These are phyloP conservation scores for Blastomyces parvus DNA, from an alignment of 2,329 filamentous ascomycete species.

Conservation along the genomic window DNA sequence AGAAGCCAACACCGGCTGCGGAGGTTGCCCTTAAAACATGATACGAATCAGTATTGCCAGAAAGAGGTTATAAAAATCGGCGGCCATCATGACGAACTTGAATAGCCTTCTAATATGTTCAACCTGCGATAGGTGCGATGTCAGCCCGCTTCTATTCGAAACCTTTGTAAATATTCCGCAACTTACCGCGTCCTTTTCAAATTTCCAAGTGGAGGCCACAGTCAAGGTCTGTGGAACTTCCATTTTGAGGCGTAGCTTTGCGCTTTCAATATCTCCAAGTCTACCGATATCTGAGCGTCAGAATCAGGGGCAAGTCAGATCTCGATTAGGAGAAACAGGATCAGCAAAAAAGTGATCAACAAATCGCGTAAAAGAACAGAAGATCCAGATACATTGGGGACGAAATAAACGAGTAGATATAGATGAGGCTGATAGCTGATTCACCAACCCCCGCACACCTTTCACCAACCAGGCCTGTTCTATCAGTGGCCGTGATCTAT, in stretches of 20 bases:
- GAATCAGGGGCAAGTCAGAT: neutral
- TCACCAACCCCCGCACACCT: neutral
- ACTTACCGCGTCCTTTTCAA: slow-evolving; percentile 26
- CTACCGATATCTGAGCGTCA: neutral
- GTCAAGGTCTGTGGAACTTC: slow-evolving; percentile 18
- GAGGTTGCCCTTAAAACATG: neutral
- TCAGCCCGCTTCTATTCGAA: slow-evolving; percentile 8
- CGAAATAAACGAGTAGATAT: neutral
- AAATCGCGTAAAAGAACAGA: neutral
- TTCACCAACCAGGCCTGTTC: neutral
- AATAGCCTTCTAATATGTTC: slow-evolving; percentile 20
- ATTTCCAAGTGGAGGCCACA: slow-evolving; percentile 27
- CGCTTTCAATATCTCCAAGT: neutral
- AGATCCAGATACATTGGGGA: neutral
- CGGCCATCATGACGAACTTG: slow-evolving; percentile 15
- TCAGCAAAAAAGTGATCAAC: neutral
- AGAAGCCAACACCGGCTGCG: slow-evolving; percentile 12
- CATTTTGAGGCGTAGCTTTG: slow-evolving; percentile 7
- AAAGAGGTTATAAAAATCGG: neutral
- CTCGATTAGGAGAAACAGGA: neutral
- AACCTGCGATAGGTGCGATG: slow-evolving; percentile 15
- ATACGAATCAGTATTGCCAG: neutral
- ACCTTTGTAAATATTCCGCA: neutral
- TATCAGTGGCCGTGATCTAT: neutral
- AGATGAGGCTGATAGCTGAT: neutral